Base-by-base conservation (phyloP, 2,329 filamentous ascomycete genomes). In the Trichoderma oligosporum region DNA sequence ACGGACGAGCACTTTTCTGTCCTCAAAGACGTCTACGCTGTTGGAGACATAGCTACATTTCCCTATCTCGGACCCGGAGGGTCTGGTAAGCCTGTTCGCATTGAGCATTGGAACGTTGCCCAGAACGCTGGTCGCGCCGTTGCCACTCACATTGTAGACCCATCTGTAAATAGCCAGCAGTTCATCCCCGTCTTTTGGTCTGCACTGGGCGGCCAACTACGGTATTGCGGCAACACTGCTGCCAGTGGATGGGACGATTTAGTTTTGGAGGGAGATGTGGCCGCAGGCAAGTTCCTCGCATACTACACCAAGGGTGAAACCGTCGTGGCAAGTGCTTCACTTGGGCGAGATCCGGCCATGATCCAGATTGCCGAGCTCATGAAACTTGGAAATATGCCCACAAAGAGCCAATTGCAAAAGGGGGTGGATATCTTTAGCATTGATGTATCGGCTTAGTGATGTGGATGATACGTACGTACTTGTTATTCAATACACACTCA, bases 181-280 rank as follows among this genome's bases (percentile, higher is more conserved):
- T 97, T 96, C 73, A 93, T 94, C 58, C 94, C 94, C 0, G 83
- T 99, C 49, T 99, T 99, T 78, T 99, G 94, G 94, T 96, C 91
- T 1, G 94, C 94, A 0, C 76, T 99, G 4, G 91, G 92, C 4
- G 82, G 85, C 5, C 94, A 99, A 74, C 74, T 99, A 66, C 84
- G 94, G 44, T 99, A 99, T 78, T 96, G 91, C 68, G 94, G 94
- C 11, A 94, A 93, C 75, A 91, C 92, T 1, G 18, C 22, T 12
- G 62, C 64, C 7, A 51, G 83, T 54, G 93, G 93, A 0, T 97
- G 84, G 76, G 94, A 99, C 68, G 91, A 95, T 65, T 68, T 97
- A 4, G 80, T 97, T 1, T 65, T 99, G 9, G 82, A 88, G 49
- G 93, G 93, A 11, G 82, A 89, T 64, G 83, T 86, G 0, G 86